phyloP scores from a whole-genome alignment of 208 protist genomes.

The Balamuthia mandrillaris region DNA sequence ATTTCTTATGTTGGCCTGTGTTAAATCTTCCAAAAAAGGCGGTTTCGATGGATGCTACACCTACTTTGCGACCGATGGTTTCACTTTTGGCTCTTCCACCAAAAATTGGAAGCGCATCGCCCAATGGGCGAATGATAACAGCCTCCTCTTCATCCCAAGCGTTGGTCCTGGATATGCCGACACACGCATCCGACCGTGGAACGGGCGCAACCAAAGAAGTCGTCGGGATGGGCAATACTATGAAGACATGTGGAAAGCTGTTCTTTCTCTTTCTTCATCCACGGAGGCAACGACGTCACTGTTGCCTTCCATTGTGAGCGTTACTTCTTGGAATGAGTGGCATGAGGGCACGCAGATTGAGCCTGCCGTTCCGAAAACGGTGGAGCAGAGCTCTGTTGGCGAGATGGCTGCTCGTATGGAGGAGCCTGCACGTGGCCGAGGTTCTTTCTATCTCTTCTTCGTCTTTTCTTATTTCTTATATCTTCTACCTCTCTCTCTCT shows the following conservation, averaged over 20 bases:
- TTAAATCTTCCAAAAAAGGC: not conserved
- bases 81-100: slow-evolving; percentile 54
- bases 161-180: slow-evolving; percentile 74
- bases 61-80: slow-evolving; percentile 68
- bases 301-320: not conserved
- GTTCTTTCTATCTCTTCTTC: no score
- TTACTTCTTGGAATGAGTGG: slow-evolving; percentile 16
- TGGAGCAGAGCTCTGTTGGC: no score
- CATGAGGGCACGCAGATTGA: slow-evolving; percentile 25
- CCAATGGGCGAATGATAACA: not conserved
- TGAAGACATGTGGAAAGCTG: not conserved
- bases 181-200: slow-evolving; percentile 56
- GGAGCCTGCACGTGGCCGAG: no score
- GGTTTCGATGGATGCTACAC: slow-evolving; percentile 74
- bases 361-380: not conserved
- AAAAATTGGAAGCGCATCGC: slow-evolving; percentile 56
- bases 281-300: no score
- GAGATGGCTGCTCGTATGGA: no score
- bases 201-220: not conserved
- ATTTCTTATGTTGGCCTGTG: not conserved
- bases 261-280: not conserved
- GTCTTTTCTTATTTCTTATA: no score
- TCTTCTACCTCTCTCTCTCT: no score
- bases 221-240: not conserved
- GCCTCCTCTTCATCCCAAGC: slow-evolving; percentile 50